A percentile compares a stretch with the other conserved stretches of the same genome.
Evolutionary conservation across 169 alveolate species (phyloP).

Genomic region (Cryptosporidium sp.): DNA sequence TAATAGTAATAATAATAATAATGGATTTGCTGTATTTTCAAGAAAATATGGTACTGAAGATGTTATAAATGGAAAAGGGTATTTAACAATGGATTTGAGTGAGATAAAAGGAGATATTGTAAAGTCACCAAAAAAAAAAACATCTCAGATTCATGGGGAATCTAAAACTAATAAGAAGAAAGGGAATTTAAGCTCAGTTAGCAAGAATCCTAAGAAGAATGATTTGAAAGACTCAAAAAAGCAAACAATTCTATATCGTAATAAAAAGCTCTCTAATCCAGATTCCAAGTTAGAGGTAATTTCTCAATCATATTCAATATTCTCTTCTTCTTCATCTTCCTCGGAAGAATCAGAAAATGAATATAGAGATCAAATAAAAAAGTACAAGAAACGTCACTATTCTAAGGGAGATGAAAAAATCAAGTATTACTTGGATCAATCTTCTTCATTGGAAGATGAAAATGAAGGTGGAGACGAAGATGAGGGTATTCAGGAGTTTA

Average conservation of each 20-base stretch:
- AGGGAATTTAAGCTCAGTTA: background rate
- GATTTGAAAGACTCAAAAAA: background rate
- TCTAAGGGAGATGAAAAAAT: constrained; percentile 42
- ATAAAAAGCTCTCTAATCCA: background rate
- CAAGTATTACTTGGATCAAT: constrained; percentile 5
- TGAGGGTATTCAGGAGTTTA: background rate
- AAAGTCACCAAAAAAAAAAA: background rate
- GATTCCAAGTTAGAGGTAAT: too few species aligned
- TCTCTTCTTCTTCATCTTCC: constrained; percentile 4
- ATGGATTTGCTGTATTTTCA: constrained; percentile 31
- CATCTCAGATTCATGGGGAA: background rate
- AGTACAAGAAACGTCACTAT: constrained; percentile 1
- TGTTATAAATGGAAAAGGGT: background rate
- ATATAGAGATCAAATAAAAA: background rate
- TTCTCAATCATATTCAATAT: background rate
- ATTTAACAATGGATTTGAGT: background rate
- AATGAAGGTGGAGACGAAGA: background rate
- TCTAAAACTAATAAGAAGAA: background rate
- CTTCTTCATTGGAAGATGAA: constrained; percentile 18
- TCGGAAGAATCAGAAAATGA: constrained; percentile 26
- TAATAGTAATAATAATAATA: background rate
- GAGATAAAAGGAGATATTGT: constrained; percentile 44
- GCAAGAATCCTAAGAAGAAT: background rate
- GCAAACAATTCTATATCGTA: background rate
- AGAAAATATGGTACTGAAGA: constrained; percentile 57